phyloP scores from a whole-genome alignment of 2,329 filamentous ascomycete genomes.

The Trichoderma polysporum region DNA sequence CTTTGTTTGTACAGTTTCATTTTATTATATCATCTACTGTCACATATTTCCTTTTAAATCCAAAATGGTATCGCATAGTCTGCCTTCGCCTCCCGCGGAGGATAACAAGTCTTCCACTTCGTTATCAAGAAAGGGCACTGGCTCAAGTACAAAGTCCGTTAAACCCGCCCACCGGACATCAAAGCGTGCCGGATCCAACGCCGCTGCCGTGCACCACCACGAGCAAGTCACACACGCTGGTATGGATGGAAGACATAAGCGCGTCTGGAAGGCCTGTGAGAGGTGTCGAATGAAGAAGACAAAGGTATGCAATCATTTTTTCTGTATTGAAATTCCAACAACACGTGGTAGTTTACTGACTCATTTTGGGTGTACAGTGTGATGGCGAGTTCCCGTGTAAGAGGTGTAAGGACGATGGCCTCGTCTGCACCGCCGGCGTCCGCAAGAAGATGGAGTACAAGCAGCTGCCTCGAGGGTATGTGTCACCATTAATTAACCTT shows the following conservation, averaged over 20 bases:
- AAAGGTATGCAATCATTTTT: slow-evolving; percentile 47
- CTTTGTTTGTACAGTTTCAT: no score
- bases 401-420: slow-evolving; percentile 63
- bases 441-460: slow-evolving; percentile 70
- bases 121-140: slow-evolving; percentile 39
- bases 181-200: slow-evolving; percentile 48
- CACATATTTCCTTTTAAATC: no score
- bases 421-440: slow-evolving; percentile 62
- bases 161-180: slow-evolving; percentile 52
- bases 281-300: slow-evolving; percentile 69
- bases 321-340: background rate
- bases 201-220: slow-evolving; percentile 39
- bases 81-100: slow-evolving; percentile 55
- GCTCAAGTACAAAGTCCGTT: slow-evolving; percentile 45
- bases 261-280: slow-evolving; percentile 67
- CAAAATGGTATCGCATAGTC: slow-evolving; percentile 48
- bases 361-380: slow-evolving; percentile 44
- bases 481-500: slow-evolving; percentile 25
- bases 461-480: slow-evolving; percentile 61
- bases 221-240: slow-evolving; percentile 37
- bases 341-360: slow-evolving; percentile 11
- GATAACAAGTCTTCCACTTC: slow-evolving; percentile 39
- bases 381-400: slow-evolving; percentile 67
- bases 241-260: slow-evolving; percentile 59
- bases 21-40: no score